Base-by-base conservation (phyloP, 257 asterid genomes). In the Mentha longifolia region DNA sequence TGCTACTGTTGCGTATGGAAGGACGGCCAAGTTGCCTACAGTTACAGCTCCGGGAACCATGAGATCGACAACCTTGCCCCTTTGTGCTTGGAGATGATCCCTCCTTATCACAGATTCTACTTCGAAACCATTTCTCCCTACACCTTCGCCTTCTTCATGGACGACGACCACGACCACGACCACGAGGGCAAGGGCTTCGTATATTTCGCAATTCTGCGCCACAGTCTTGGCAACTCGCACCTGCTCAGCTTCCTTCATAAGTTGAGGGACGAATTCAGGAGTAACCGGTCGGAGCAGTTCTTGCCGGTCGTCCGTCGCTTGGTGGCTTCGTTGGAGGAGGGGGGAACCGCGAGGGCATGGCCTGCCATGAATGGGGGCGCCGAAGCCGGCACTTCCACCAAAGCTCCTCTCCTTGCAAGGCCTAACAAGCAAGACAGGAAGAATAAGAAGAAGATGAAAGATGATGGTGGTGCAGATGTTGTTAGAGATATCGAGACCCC, bases 21-120 rank as follows among this genome's bases (percentile, higher is more conserved):
- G 82, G 89, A 78, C 3, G 91, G 87, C 47, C 79, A 74, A 62
- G 52, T 79, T 43, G 20, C 87, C 14, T 82, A 86, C 77, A 77
- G 77, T 42, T 86, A 87, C 66, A 82, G 61, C 31, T 80, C 73
- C 61, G 90, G 86, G 20, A 80, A 70, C 70, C 80, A 77, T 0
- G 95, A 86, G 74, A 75, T 78, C 19, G 95, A 87, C 76, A 74
- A 70, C 20, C 66, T 86, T 78, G 95, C 95, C 31, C 79, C 78
- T 39, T 55, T 79, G 70, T 92, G 97, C 80, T 68, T 92, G 82
- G 91, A 89, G 81, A 67, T 19, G 68, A 78, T 85, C 62, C 97
- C 97, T 45, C 85, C 92, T 49, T 82, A 74, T 68, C 97, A 89
- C 76, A 77, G 70, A 52, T 92, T 90, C 93, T 92, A 92, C 81